Conservation (phyloP, 768 basidiomycete species). For the Candolleomyces aberdarensis region DNA sequence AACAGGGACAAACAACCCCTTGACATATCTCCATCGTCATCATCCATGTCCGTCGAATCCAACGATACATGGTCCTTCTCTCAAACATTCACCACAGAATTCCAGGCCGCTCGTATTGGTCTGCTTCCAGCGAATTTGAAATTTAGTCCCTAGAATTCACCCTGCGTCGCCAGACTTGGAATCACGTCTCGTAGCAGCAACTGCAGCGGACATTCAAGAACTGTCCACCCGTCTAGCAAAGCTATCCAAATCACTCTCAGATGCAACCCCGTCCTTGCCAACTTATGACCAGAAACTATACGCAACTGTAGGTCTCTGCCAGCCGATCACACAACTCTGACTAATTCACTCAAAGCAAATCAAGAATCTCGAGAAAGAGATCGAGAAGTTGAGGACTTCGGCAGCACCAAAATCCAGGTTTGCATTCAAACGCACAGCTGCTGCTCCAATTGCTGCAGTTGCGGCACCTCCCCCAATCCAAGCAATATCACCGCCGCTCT, state of each 20-base stretch:
- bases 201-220: slow-evolving; percentile 37
- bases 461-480: slow-evolving; percentile 8
- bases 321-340: background rate
- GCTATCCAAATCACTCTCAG: slow-evolving; percentile 58
- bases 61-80: slow-evolving; percentile 41
- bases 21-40: slow-evolving; percentile 11
- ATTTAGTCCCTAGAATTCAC: slow-evolving; percentile 2
- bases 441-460: slow-evolving; percentile 6
- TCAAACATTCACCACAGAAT: slow-evolving; percentile 47
- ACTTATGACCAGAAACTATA: slow-evolving; percentile 73
- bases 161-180: slow-evolving; percentile 40
- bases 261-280: slow-evolving; percentile 63
- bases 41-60: slow-evolving; percentile 15
- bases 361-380: slow-evolving; percentile 42
- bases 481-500: slow-evolving; percentile 2
- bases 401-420: slow-evolving; percentile 57
- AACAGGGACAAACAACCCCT: no score
- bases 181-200: slow-evolving; percentile 38
- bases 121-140: slow-evolving; percentile 24
- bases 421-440: slow-evolving; percentile 49
- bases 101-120: slow-evolving; percentile 52
- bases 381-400: slow-evolving; percentile 5
- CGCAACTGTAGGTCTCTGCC: slow-evolving; percentile 50
- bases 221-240: slow-evolving; percentile 52
- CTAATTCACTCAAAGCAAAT: slow-evolving; percentile 41